These are phyloP conservation scores for Blastocystis hominis DNA, from an alignment of 352 stramenopile species.

Conservation along the genomic window DNA sequence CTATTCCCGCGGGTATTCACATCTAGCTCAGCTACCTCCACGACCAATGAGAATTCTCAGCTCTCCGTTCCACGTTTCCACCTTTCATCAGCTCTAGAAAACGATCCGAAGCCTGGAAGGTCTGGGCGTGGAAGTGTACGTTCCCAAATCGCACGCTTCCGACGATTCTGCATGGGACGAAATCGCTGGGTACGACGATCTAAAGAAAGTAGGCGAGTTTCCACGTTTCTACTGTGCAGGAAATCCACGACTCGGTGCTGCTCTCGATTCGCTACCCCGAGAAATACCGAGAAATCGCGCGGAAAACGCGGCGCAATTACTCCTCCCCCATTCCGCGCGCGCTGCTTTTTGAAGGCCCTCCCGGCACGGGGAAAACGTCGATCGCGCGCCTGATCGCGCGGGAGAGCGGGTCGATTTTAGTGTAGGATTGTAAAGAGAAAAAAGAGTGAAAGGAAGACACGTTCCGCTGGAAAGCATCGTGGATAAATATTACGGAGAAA, in stretches of 20 bases:
- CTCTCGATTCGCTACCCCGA: constrained; percentile 80
- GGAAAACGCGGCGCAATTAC: constrained; percentile 74
- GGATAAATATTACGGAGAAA: constrained; percentile 85
- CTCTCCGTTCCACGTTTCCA: background rate
- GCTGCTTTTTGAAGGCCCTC: constrained; percentile 81
- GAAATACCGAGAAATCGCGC: constrained; percentile 77
- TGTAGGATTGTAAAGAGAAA: constrained; percentile 61
- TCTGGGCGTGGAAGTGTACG: constrained; percentile 11
- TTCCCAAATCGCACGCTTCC: background rate
- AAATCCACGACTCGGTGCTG: constrained; percentile 81
- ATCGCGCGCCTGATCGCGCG: constrained; percentile 82
- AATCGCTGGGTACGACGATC: constrained; percentile 50
- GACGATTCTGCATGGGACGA: constrained; percentile 26
- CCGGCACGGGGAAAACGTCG: constrained; percentile 83
- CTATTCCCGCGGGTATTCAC: background rate
- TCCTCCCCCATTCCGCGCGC: constrained; percentile 63
- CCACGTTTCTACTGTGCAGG: constrained; percentile 58
- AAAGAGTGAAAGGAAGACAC: constrained; percentile 59
- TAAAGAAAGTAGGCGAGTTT: background rate
- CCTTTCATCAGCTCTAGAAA: background rate
- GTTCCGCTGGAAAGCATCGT: constrained; percentile 83
- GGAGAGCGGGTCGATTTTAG: constrained; percentile 79
- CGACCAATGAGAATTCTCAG: background rate
- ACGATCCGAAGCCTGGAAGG: background rate
- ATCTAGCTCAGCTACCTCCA: background rate